phyloP scores from a whole-genome alignment of 2,329 filamentous ascomycete species.

The Furcasterigmium furcatum region DNA sequence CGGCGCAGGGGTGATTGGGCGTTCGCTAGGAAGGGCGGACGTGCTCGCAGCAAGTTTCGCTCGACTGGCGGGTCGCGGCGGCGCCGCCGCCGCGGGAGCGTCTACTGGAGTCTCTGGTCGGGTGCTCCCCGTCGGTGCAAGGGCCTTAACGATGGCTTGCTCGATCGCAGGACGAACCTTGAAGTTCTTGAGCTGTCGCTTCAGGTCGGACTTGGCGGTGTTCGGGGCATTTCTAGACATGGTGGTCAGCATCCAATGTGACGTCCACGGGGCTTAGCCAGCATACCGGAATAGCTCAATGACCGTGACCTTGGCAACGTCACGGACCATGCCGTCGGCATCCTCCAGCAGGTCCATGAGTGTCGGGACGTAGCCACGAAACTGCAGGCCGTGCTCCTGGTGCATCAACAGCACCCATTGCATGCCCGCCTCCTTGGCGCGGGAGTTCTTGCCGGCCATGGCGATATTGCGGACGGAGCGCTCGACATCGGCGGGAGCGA shows the following conservation, averaged over 20 bases:
- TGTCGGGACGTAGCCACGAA: constrained; percentile 76
- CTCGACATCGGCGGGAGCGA: constrained; percentile 72
- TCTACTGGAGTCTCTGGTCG: constrained; percentile 38
- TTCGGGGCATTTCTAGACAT: constrained; percentile 64
- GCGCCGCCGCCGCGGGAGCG: constrained; percentile 32
- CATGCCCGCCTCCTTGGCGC: constrained; percentile 82
- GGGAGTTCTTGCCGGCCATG: constrained; percentile 75
- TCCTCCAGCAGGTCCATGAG: constrained; percentile 88
- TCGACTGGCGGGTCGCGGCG: constrained; percentile 30
- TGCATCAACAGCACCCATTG: constrained; percentile 86
- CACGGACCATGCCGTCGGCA: constrained; percentile 82
- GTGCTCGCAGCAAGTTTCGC: constrained; percentile 45
- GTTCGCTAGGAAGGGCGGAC: constrained; percentile 44
- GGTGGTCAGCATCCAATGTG: too few relatives aligned
- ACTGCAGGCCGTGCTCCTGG: constrained; percentile 72
- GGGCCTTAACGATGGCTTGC: constrained; percentile 72
- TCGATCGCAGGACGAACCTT: constrained; percentile 86
- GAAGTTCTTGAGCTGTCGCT: constrained; percentile 78
- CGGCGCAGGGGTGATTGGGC: constrained; percentile 58
- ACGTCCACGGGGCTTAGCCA: not conserved
- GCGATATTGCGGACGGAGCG: constrained; percentile 73
- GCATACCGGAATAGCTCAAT: constrained; percentile 80
- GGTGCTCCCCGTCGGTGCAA: constrained; percentile 50
- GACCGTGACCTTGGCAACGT: constrained; percentile 77
- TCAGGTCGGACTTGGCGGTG: constrained; percentile 82